Evolutionary conservation across 306 rosid species (phyloP), one percentile per base, ranked within the genome.

Genomic region (Erythrophleum fordii): DNA sequence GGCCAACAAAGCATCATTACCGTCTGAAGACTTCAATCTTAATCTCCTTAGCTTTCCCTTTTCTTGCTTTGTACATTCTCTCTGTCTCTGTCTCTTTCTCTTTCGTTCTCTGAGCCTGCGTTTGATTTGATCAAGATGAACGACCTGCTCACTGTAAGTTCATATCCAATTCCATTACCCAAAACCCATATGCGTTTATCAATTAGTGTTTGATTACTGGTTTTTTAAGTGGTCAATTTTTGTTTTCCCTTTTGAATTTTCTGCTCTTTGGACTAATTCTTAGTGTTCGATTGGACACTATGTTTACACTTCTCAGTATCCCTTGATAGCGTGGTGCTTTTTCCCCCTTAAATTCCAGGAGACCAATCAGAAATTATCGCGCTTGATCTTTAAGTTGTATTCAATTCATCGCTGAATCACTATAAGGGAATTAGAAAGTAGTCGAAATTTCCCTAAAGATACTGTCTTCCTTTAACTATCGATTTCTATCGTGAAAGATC

Each of bases 61-160:
- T 69, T 64, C 1, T 48, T 34, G 73, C 2, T 69, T 44, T 14
- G 52, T 18, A 25, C 41, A 58, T 22, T 78, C 66, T 60, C 71
- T 56, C 11, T n/a, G n/a, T n/a, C n/a, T n/a, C n/a, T n/a, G n/a
- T 51, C 49, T 76, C 64, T 52, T 23, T 75, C 66, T 45, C 41
- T 67, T 53, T 18, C 68, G 28, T 22, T 62, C 69, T n/a, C n/a
- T 23, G 48, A 23, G 52, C 62, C 69, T 67, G 58, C 28, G 44
- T 58, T 53, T 72, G 42, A 55, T 80, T 77, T 77, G 56, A 52
- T 84, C 93, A 81, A 80, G 60, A 95, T 95, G 99, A 95, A 95
- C 90, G 97, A 95, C 82, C 90, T 93, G 53, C 97, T 95, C 52
- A 68, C 96, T 92, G 99, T 93, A 89, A 87, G 83, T 83, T 62